These are phyloP conservation scores for Colletotrichum orchidophilum DNA, from an alignment of 2,329 filamentous ascomycete genomes.

Conservation along the genomic window DNA sequence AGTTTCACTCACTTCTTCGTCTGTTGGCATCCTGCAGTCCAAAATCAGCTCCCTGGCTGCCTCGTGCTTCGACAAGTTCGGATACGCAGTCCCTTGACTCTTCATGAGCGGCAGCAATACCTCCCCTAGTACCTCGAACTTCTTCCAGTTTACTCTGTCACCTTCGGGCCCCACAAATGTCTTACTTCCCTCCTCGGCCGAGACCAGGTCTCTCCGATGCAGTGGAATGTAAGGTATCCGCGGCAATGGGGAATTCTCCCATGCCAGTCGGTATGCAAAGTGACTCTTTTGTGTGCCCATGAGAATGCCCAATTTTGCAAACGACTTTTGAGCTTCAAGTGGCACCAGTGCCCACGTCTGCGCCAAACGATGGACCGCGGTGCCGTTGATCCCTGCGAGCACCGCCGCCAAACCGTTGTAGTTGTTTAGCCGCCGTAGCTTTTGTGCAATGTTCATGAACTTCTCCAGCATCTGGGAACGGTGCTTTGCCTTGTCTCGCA, in stretches of 20 bases:
- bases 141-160: slow-evolving; percentile 94
- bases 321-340: slow-evolving; percentile 78
- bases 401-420: slow-evolving; percentile 97
- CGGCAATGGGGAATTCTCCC: slow-evolving; percentile 92
- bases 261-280: slow-evolving; percentile 94
- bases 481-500: slow-evolving; percentile 96
- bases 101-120: slow-evolving; percentile 90
- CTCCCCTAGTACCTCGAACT: slow-evolving; percentile 96
- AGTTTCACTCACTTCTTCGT: slow-evolving; percentile 81
- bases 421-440: slow-evolving; percentile 91
- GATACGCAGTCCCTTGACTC: slow-evolving; percentile 87
- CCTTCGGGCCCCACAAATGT: slow-evolving; percentile 82
- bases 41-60: slow-evolving; percentile 78
- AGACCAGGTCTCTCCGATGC: slow-evolving; percentile 88
- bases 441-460: slow-evolving; percentile 90
- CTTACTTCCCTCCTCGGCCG: slow-evolving; percentile 89
- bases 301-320: slow-evolving; percentile 86
- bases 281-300: slow-evolving; percentile 95
- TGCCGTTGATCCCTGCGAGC: slow-evolving; percentile 90
- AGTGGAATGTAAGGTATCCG: slow-evolving; percentile 94
- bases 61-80: slow-evolving; percentile 75
- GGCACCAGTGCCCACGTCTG: slow-evolving; percentile 83
- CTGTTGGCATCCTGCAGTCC: slow-evolving; percentile 81
- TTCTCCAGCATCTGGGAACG: slow-evolving; percentile 91
- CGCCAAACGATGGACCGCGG: slow-evolving; percentile 82